Evolutionary conservation across 192 early-diverging fungal genomes (phyloP), one percentile per base, ranked within the genome.

Genomic region (Coemansia sp.): DNA sequence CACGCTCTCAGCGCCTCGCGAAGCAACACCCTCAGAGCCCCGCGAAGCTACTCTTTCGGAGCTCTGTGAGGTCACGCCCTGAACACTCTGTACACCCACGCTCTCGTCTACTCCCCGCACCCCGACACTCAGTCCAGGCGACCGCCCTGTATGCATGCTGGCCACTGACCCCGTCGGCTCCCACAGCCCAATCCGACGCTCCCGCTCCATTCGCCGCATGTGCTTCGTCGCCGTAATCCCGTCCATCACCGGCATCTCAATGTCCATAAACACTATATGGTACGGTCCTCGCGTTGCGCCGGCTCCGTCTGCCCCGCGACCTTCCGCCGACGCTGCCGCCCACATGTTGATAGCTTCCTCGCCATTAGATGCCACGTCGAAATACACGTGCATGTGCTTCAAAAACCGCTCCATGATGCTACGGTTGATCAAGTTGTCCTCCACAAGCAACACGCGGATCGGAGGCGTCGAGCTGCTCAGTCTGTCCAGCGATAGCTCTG

Each of bases 221-320:
- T 83, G 83, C 79, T 90, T 87, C 1, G 93, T 93, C 0, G 93
- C 90, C 57, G 89, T 86, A 57, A 93, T 91, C 15, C 93, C 93
- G 53, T 89, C 90, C 91, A 94, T 92, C 56, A 92, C 81, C 4
- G 93, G 93, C 93, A 94, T 91, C 75, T 90, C 88, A 20, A 92
- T 88, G 66, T 94, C 93, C 93, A 94, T 94, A 62, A 94, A 75
- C 40, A 94, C 89, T 72, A 89, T 69, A 17, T 83, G 75, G 44
- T 82, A 85, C 3, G 55, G 85, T 71, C 53, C 89, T 80, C 17
- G 68, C 17, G 37, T 50, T 12, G 36, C 54, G 4, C 54, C 59
- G 8, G 31, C 48, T 12, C 54, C 54, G 28, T 46, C 57, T 5
- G 48, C 42, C 38, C 37, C 31, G 4, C 54, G 55, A 14, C 49